A percentile compares a stretch with the other conserved stretches of the same genome.
Conservation (phyloP, 1,284 basidiomycete genomes). For the Moniliophthora roreri region DNA sequence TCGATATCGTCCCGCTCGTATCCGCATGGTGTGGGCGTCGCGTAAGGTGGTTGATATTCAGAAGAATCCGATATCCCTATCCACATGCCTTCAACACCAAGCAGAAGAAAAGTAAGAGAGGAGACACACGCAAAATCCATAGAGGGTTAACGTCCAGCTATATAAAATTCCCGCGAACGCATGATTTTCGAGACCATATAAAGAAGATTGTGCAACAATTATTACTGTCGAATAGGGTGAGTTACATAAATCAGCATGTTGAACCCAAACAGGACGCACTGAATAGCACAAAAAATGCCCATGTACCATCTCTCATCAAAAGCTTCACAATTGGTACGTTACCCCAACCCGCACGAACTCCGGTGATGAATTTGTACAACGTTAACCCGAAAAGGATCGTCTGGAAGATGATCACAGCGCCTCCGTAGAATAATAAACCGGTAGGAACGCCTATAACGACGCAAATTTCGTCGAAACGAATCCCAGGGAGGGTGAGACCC, state of each 20-base stretch:
- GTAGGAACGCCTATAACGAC: not conserved
- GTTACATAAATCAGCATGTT: not conserved
- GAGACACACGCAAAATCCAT: too few relatives aligned
- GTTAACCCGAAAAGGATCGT: not conserved
- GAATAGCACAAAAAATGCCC: slow-evolving; percentile 4
- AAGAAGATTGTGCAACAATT: not conserved
- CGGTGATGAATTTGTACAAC: slow-evolving; percentile 4
- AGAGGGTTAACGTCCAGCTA: too few relatives aligned
- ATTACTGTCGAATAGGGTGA: not conserved
- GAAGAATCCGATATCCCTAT: too few relatives aligned
- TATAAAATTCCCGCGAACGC: too few relatives aligned
- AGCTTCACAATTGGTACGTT: not conserved
- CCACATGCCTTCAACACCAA: too few relatives aligned
- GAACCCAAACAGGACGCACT: not conserved
- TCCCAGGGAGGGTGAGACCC: not conserved
- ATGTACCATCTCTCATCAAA: slow-evolving; percentile 1
- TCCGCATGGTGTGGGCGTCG: too few relatives aligned
- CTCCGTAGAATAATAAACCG: not conserved
- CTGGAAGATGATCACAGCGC: not conserved
- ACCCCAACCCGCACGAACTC: not conserved
- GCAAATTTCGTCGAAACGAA: slow-evolving; percentile 3
- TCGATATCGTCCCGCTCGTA: too few relatives aligned
- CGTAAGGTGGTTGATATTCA: too few relatives aligned
- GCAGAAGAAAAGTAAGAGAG: too few relatives aligned
- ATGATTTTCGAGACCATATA: not conserved